Conservation (phyloP, 345 rosid genomes). For the Rhodamnia rubescens region DNA sequence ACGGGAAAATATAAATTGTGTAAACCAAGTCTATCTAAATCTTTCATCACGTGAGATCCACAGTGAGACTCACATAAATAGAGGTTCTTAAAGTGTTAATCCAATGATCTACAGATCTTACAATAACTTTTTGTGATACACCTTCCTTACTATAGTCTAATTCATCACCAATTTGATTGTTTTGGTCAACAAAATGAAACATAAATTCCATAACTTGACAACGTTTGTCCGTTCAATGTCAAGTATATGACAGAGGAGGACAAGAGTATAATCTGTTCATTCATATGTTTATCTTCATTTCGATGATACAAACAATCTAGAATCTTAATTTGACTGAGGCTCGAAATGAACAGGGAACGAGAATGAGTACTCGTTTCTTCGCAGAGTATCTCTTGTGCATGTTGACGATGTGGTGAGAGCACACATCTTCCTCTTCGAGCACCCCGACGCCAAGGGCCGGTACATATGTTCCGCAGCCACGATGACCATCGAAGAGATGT, state of each 20-base stretch:
- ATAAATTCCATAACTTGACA: neutral
- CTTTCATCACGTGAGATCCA: neutral
- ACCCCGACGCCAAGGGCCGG: conserved; percentile 24
- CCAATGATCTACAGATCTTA: too few species aligned
- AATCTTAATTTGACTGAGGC: neutral
- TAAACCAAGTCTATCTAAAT: neutral
- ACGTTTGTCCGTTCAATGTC: neutral
- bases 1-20: neutral
- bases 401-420: conserved; percentile 28
- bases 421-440: conserved; percentile 32
- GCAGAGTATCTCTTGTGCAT: conserved; percentile 11
- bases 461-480: conserved; percentile 18
- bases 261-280: neutral
- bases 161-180: neutral
- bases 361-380: neutral
- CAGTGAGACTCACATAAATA: neutral
- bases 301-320: neutral
- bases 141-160: neutral
- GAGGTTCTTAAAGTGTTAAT: neutral
- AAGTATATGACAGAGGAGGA: neutral
- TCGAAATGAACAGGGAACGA: neutral
- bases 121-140: too few species aligned
- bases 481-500: conserved; percentile 9
- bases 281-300: neutral
- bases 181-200: neutral